Evolutionary conservation across 257 asterid species (phyloP).

Genomic region (Solanum paucissectum): DNA sequence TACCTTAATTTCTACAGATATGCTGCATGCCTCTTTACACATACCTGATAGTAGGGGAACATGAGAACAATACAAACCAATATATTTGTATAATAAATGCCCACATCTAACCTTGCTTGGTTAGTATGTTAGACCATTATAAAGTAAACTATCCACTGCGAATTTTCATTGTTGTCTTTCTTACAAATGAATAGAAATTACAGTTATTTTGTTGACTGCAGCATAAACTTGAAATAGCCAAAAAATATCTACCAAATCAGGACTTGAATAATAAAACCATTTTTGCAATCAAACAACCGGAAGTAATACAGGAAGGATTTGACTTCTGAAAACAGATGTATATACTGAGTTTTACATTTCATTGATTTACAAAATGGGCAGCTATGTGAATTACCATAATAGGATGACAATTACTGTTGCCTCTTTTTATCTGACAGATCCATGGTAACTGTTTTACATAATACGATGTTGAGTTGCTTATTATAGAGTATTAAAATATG

Average conservation of each 20-base stretch:
- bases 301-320: neutral
- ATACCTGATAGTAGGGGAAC: conserved; percentile 25
- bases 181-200: neutral
- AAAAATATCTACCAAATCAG: neutral
- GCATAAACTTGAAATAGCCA: neutral
- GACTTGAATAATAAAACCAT: conserved; percentile 2
- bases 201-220: neutral
- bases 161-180: neutral
- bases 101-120: neutral
- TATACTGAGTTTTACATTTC: neutral
- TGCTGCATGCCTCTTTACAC: conserved; percentile 36
- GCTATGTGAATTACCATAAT: neutral
- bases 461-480: neutral
- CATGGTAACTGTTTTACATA: neutral
- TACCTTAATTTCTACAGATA: conserved; percentile 92
- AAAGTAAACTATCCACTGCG: neutral
- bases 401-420: neutral
- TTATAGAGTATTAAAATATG: neutral
- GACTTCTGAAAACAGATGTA: neutral
- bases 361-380: neutral
- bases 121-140: neutral
- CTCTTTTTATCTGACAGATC: neutral
- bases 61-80: neutral
- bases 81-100: neutral
- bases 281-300: conserved; percentile 9